Percentiles rank a stretch among this genome's conserved stretches.
Conservation (phyloP, 305 asterid species). For the Fraxinus sp. region DNA sequence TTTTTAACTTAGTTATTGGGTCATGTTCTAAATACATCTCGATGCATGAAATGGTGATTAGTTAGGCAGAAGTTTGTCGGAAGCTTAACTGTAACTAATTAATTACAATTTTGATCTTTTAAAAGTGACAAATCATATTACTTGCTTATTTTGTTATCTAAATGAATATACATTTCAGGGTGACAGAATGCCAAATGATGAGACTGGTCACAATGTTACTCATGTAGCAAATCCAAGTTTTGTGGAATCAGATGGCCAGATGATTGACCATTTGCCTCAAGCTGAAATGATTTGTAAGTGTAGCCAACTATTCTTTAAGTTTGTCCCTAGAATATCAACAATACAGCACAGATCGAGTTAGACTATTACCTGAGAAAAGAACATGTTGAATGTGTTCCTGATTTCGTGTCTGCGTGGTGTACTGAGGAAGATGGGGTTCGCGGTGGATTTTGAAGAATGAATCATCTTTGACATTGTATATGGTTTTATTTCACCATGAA, state of each 20-base stretch:
- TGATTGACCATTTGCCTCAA: slow-evolving; percentile 53
- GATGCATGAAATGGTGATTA: neutral
- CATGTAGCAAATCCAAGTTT: slow-evolving; percentile 38
- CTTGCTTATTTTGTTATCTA: slow-evolving; percentile 18
- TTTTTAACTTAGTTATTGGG: neutral
- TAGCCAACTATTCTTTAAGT: slow-evolving; percentile 16
- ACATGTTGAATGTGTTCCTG: neutral
- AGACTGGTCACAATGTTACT: slow-evolving; percentile 45
- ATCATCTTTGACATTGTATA: neutral
- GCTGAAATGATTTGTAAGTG: slow-evolving; percentile 69
- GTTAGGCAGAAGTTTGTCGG: slow-evolving; percentile 5
- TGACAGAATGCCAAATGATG: slow-evolving; percentile 50
- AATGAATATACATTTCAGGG: slow-evolving; percentile 49
- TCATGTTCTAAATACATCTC: neutral
- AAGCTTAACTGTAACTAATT: slow-evolving; percentile 13
- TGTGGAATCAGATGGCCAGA: slow-evolving; percentile 42
- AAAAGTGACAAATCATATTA: neutral
- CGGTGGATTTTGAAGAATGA: neutral
- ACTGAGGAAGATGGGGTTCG: slow-evolving; percentile 1
- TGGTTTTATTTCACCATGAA: neutral
- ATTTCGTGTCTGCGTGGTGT: slow-evolving; percentile 7
- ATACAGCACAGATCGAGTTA: neutral
- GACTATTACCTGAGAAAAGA: neutral
- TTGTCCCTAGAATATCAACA: slow-evolving; percentile 19
- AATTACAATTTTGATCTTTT: neutral